phyloP scores from a whole-genome alignment of 768 basidiomycete genomes.

The Russula abietina region DNA sequence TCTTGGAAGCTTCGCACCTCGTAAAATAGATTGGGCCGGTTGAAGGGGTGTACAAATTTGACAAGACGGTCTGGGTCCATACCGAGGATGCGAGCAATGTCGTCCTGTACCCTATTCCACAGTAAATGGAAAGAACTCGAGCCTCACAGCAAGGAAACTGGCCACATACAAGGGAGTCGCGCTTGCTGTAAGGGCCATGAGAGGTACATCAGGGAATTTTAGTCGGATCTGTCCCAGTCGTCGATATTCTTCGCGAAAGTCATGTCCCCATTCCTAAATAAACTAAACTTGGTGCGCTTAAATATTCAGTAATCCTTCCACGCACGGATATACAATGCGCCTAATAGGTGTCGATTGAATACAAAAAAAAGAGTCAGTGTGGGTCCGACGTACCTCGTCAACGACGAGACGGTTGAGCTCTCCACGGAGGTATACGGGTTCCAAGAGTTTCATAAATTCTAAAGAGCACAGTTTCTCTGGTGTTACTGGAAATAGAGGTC shows the following conservation, averaged over 20 bases:
- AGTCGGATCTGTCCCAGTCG: slow-evolving; percentile 64
- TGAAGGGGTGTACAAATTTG: slow-evolving; percentile 72
- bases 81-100: slow-evolving; percentile 62
- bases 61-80: slow-evolving; percentile 53
- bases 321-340: slow-evolving; percentile 79
- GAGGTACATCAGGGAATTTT: slow-evolving; percentile 61
- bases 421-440: slow-evolving; percentile 44
- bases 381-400: slow-evolving; percentile 53
- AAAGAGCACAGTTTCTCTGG: slow-evolving; percentile 62
- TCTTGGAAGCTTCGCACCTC: slow-evolving; percentile 43
- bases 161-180: slow-evolving; percentile 58
- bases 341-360: slow-evolving; percentile 32
- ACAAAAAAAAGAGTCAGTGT: background rate
- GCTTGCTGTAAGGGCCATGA: slow-evolving; percentile 85
- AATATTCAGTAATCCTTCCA: background rate
- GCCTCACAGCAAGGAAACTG: background rate
- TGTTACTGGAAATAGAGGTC: slow-evolving; percentile 44
- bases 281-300: background rate
- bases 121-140: slow-evolving; percentile 6
- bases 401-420: slow-evolving; percentile 70
- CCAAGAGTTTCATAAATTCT: slow-evolving; percentile 50
- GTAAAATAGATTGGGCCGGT: slow-evolving; percentile 73
- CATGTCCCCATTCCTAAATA: slow-evolving; percentile 78
- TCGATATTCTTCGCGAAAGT: slow-evolving; percentile 71
- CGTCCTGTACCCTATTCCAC: slow-evolving; percentile 59